These are phyloP conservation scores for Podaxis rugospora DNA, from an alignment of 768 basidiomycete species.

Conservation along the genomic window DNA sequence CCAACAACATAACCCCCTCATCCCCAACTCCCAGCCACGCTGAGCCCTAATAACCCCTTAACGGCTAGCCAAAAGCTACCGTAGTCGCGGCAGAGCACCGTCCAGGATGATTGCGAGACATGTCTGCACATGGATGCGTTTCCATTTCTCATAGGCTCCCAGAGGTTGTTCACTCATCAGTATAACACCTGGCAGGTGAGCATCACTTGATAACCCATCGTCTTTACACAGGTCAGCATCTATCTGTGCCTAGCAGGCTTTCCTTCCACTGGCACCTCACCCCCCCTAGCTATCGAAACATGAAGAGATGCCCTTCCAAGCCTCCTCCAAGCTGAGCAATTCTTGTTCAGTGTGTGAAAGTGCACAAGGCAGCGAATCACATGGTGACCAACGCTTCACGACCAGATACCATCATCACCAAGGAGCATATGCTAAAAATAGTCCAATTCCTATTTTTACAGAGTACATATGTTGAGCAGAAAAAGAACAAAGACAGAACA, in stretches of 20 bases:
- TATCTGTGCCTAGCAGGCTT: background rate
- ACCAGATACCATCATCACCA: background rate
- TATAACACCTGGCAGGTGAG: background rate
- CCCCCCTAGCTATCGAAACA: too few relatives aligned
- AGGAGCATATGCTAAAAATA: background rate
- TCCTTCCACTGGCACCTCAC: too few relatives aligned
- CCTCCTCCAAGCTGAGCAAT: too few relatives aligned
- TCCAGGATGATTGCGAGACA: too few relatives aligned
- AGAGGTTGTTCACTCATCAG: too few relatives aligned
- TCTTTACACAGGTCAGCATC: background rate
- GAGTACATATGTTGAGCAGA: background rate
- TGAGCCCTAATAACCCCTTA: background rate
- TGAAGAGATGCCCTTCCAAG: too few relatives aligned
- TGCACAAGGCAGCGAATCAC: background rate
- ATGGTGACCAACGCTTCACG: background rate
- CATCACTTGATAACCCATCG: background rate
- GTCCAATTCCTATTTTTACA: slow-evolving; percentile 4
- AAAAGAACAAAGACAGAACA: background rate
- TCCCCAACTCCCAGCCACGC: background rate
- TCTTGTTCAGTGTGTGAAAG: too few relatives aligned
- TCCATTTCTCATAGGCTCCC: too few relatives aligned
- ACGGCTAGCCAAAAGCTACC: background rate
- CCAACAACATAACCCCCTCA: background rate
- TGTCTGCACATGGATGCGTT: too few relatives aligned
- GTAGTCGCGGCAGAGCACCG: background rate